These are phyloP conservation scores for Penicillium vulpinum DNA, from an alignment of 2,329 filamentous ascomycete species.

Conservation along the genomic window DNA sequence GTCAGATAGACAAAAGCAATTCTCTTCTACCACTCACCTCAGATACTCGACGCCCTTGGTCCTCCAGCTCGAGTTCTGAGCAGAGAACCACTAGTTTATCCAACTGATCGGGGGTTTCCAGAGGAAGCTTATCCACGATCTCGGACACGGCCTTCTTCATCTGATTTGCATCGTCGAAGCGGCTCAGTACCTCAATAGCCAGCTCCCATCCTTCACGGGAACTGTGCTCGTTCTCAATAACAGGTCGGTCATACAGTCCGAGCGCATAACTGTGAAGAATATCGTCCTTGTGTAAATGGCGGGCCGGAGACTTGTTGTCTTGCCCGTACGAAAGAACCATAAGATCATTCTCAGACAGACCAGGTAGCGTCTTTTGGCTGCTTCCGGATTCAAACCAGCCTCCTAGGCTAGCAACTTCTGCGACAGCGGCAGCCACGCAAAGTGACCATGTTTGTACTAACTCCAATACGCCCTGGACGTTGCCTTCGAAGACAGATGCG, in stretches of 20 bases:
- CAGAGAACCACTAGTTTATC: constrained; percentile 81
- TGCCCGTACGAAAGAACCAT: constrained; percentile 74
- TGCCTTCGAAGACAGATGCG: constrained; percentile 79
- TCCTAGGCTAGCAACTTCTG: constrained; percentile 79
- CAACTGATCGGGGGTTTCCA: constrained; percentile 69
- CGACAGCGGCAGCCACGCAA: constrained; percentile 72
- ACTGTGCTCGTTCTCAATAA: constrained; percentile 36
- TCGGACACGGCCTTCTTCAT: constrained; percentile 73
- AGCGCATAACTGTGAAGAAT: constrained; percentile 75
- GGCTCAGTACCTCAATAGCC: constrained; percentile 76
- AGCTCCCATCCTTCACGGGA: constrained; percentile 81
- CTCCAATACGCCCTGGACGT: constrained; percentile 72
- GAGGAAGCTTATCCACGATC: constrained; percentile 70
- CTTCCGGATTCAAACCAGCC: constrained; percentile 72
- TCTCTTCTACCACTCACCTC: constrained; percentile 60
- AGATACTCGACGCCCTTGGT: constrained; percentile 76
- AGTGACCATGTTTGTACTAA: constrained; percentile 79
- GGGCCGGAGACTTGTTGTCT: constrained; percentile 48
- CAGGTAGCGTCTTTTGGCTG: constrained; percentile 57
- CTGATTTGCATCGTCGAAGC: constrained; percentile 71
- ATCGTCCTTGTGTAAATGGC: constrained; percentile 71
- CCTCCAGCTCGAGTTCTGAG: constrained; percentile 72
- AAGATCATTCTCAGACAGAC: constrained; percentile 75
- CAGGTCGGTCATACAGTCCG: constrained; percentile 50
- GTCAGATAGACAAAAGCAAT: background rate